phyloP scores from a whole-genome alignment of 2,329 filamentous ascomycete species.

The Graphilbum sp. region DNA sequence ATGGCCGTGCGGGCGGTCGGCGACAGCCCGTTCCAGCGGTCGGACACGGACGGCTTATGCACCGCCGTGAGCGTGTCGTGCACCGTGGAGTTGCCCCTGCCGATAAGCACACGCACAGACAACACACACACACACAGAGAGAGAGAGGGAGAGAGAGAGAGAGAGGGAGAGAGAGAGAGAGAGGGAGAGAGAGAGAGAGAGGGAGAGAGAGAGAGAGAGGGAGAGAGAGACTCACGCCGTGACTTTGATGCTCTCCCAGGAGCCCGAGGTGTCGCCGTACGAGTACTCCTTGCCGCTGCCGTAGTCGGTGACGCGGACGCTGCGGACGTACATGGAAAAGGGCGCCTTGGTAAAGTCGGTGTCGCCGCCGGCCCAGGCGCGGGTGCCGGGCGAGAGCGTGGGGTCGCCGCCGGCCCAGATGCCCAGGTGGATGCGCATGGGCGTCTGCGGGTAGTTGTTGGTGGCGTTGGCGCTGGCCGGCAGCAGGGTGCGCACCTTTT shows the following conservation, averaged over 20 bases:
- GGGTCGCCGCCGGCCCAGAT: conserved; percentile 50
- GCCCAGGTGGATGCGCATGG: conserved; percentile 52
- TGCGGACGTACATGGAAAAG: conserved; percentile 47
- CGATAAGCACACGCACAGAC: too few relatives aligned
- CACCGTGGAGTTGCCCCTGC: conserved; percentile 42
- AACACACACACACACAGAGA: too few relatives aligned
- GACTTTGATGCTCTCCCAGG: conserved; percentile 8
- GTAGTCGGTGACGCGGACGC: conserved; percentile 20
- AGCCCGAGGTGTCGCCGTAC: conserved; percentile 7
- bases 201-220: not conserved
- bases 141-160: not conserved
- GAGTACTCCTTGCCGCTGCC: conserved; percentile 14
- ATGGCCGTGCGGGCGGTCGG: conserved; percentile 33
- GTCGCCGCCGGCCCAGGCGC: conserved; percentile 39
- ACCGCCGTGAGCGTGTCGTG: conserved; percentile 24
- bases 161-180: not conserved
- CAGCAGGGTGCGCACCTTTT: conserved; percentile 44
- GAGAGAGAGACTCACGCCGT: conserved; percentile 1
- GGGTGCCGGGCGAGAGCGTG: conserved; percentile 29
- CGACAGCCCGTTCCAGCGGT: conserved; percentile 39
- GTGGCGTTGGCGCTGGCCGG: conserved; percentile 45
- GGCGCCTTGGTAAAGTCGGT: conserved; percentile 40
- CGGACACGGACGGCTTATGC: conserved; percentile 24
- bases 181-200: not conserved
- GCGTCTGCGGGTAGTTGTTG: conserved; percentile 57